These are phyloP conservation scores for Glebionis coronaria DNA, from an alignment of 129 eudicot genomes.

Conservation along the genomic window DNA sequence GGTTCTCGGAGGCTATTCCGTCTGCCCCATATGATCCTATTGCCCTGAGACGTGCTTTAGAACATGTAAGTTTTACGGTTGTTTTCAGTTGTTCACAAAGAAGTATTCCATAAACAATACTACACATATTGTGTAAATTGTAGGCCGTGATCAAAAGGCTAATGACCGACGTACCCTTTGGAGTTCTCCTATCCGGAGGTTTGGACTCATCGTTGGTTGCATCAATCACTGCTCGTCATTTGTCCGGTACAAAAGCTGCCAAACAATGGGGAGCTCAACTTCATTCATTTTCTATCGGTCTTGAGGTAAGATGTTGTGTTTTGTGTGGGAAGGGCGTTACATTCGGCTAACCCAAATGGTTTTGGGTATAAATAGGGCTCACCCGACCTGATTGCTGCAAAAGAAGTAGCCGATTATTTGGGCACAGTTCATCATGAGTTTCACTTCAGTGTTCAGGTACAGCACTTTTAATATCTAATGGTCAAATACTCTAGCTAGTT, in stretches of 20 bases:
- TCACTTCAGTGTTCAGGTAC: conserved; percentile 44
- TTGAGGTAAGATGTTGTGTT: conserved; percentile 42
- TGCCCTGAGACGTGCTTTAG: conserved; percentile 69
- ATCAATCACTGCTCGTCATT: conserved; percentile 70
- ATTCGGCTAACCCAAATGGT: too few relatives aligned
- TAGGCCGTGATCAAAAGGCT: conserved; percentile 83
- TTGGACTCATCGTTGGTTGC: conserved; percentile 90
- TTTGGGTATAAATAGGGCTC: conserved; percentile 50
- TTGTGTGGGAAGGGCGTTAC: too few relatives aligned
- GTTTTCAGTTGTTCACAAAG: not conserved
- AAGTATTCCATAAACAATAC: not conserved
- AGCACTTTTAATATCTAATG: not conserved
- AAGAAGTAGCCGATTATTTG: conserved; percentile 87
- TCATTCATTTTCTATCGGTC: conserved; percentile 92
- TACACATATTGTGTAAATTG: conserved; percentile 2
- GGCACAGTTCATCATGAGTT: conserved; percentile 93
- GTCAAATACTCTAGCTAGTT: too few relatives aligned
- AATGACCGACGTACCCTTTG: conserved; percentile 97
- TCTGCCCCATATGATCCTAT: conserved; percentile 80
- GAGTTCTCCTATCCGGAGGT: conserved; percentile 89
- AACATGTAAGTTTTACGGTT: conserved; percentile 46
- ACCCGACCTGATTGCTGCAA: conserved; percentile 80
- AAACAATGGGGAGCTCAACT: conserved; percentile 91
- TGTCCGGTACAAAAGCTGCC: conserved; percentile 79
- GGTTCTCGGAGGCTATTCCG: conserved; percentile 87